Evolutionary conservation across 257 asterid species (phyloP), one percentile per base, ranked within the genome.

Genomic region (Echium plantagineum): DNA sequence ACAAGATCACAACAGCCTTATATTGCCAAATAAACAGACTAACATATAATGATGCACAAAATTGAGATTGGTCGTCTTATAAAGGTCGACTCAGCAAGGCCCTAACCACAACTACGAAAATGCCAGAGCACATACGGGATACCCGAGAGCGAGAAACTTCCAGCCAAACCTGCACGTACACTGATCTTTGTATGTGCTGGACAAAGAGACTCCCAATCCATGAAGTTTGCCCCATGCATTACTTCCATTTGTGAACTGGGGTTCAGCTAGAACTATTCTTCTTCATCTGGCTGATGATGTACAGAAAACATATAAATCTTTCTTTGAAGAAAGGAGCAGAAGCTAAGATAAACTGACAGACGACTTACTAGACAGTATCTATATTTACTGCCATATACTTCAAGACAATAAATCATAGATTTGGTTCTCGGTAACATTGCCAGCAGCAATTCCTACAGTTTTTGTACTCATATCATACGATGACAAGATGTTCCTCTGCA

Each of bases 401-500:
- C 68, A 68, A 63, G 70, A 75, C 30, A 66, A 69, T 57, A 70
- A 52, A 58, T 70, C 69, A 55, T 21, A 35, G 69, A 21, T 66
- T 15, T 38, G 69, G 70, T 66, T 63, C 57, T 63, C 67, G 65
- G 57, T 32, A 48, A 60, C 5, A 52, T 24, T 42, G 58, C 71
- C 82, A 20, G 81, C 65, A 57, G 85, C 71, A 63, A 73, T 62
- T 30, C 74, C 81, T 31, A 70, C 63, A 59, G 72, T 71, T 30
- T 74, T 77, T 63, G 66, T 42, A 61, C 60, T 66, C 70, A 67
- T 69, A 69, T 80, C 90, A 53, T 80, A 71, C 38, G 86, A 75
- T 21, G 90, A 85, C 56, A 85, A 66, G 51, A 69, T 83, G 55
- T 66, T 78, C 75, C 72, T 77, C 96, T 88, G 83, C 84, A 75